Base-by-base conservation (phyloP, 1,139 yeast species). In the Eremothecium cymbalariae region DNA sequence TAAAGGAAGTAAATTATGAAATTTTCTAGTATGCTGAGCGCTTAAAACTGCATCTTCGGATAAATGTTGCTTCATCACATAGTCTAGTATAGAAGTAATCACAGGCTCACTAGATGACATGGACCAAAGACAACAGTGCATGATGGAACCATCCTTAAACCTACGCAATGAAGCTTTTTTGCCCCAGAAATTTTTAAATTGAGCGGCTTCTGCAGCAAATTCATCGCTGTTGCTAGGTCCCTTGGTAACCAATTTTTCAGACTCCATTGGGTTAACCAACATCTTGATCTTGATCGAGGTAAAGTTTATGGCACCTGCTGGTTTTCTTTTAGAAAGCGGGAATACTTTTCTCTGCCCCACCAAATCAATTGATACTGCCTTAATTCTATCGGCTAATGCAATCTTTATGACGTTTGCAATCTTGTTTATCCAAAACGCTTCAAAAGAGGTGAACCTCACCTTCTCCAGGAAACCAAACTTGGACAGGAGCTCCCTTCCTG, bases 171-270 rank as follows among this genome's bases (percentile, higher is more conserved):
- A 85, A 0, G 94, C 77, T 47, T 74, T 78, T 9, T 71, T 55
- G 3, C 97, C 97, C 99, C 98, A 93, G 54, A 90, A 88, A 4
- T 74, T 65, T 47, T 84, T 73, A 63, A 93, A 90, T 37, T 70
- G 67, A 6, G 65, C 55, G 5, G 79, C 76, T 20, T 70, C 77
- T 31, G 73, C 77, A 19, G 65, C 67, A 28, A 70, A 74, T 32
- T 72, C 74, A 37, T 72, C 72, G 4, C 65, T 59, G 32, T 63
- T 59, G 28, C 52, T 57, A 3, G 97, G 96, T 2, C 97, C 98
- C 50, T 74, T 81, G 1, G 94, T 83, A 2, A 90, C 84, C 30
- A 83, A 59, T 55, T 78, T 81, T 48, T 85, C 95, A 40, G 80
- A 68, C 50, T 80, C 88, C 4, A 70, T 73, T 6, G 93, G 68